These are phyloP conservation scores for Aspergillus sojae DNA, from an alignment of 2,329 filamentous ascomycete genomes.

Conservation along the genomic window DNA sequence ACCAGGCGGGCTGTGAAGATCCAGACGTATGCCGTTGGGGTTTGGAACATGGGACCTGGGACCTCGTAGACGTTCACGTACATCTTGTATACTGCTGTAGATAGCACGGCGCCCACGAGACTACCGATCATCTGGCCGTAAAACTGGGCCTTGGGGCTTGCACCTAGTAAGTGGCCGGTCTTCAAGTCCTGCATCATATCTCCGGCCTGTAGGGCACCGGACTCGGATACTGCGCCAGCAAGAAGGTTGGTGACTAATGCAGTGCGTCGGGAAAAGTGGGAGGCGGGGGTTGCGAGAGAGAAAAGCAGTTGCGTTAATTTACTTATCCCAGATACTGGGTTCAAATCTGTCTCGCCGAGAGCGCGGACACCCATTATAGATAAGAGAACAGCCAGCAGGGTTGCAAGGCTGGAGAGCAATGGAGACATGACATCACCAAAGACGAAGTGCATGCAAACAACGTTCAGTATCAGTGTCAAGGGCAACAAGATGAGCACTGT, in stretches of 20 bases:
- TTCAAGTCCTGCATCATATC: slow-evolving; percentile 98
- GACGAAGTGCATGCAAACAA: slow-evolving; percentile 76
- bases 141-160: slow-evolving; percentile 92
- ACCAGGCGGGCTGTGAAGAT: slow-evolving; percentile 93
- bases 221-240: slow-evolving; percentile 83
- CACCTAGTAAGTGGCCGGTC: slow-evolving; percentile 89
- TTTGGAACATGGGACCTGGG: slow-evolving; percentile 86
- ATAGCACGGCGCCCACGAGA: slow-evolving; percentile 80
- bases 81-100: slow-evolving; percentile 82
- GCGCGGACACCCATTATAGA: slow-evolving; percentile 68
- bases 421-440: slow-evolving; percentile 83
- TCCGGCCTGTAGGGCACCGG: slow-evolving; percentile 87
- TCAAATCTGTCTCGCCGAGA: slow-evolving; percentile 83
- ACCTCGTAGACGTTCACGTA: slow-evolving; percentile 90
- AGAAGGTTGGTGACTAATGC: slow-evolving; percentile 95
- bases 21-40: slow-evolving; percentile 95
- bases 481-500: slow-evolving; percentile 75
- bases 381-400: slow-evolving; percentile 76
- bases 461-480: slow-evolving; percentile 76
- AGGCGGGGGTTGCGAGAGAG: slow-evolving; percentile 80
- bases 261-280: slow-evolving; percentile 73
- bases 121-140: slow-evolving; percentile 94
- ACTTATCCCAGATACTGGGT: slow-evolving; percentile 93
- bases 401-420: slow-evolving; percentile 73
- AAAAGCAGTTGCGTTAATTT: slow-evolving; percentile 97